A percentile compares a stretch with the other conserved stretches of the same genome.
phyloP scores from a whole-genome alignment of 2,329 filamentous ascomycete species.

The Colletotrichum coccodes region DNA sequence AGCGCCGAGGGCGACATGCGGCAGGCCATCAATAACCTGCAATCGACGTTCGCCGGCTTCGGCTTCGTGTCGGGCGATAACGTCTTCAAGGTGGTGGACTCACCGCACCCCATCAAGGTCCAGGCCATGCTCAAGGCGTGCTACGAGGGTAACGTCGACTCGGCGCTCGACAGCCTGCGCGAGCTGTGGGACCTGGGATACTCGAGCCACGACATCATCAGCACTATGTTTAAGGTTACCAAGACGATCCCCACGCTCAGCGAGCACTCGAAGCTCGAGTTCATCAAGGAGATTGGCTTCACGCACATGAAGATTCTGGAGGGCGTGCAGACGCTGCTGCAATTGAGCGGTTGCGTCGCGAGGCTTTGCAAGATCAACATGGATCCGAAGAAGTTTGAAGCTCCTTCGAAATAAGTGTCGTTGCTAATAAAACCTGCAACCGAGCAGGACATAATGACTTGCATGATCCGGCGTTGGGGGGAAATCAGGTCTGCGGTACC shows the following conservation, averaged over 20 bases:
- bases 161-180: slow-evolving; percentile 84
- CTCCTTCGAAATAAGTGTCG: slow-evolving; percentile 44
- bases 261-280: slow-evolving; percentile 95
- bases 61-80: slow-evolving; percentile 98
- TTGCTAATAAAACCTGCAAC: background rate
- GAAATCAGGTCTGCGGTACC: slow-evolving; percentile 3
- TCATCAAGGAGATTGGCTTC: slow-evolving; percentile 98
- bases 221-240: slow-evolving; percentile 98
- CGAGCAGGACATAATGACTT: slow-evolving; percentile 29
- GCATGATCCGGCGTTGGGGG: slow-evolving; percentile 47
- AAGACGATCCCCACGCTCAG: slow-evolving; percentile 93
- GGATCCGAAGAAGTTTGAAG: slow-evolving; percentile 83
- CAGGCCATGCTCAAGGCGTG: slow-evolving; percentile 99
- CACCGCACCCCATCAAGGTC: slow-evolving; percentile 96
- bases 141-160: slow-evolving; percentile 90
- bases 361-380: slow-evolving; percentile 96
- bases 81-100: slow-evolving; percentile 97
- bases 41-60: slow-evolving; percentile 92
- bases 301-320: slow-evolving; percentile 99
- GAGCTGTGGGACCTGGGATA: slow-evolving; percentile 96
- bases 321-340: slow-evolving; percentile 92
- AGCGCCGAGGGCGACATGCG: slow-evolving; percentile 98
- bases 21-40: slow-evolving; percentile 98
- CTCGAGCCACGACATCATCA: slow-evolving; percentile 98
- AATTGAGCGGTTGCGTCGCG: slow-evolving; percentile 91